These are phyloP conservation scores for Lachnellula subtilissima DNA, from an alignment of 2,329 filamentous ascomycete species.

Conservation along the genomic window DNA sequence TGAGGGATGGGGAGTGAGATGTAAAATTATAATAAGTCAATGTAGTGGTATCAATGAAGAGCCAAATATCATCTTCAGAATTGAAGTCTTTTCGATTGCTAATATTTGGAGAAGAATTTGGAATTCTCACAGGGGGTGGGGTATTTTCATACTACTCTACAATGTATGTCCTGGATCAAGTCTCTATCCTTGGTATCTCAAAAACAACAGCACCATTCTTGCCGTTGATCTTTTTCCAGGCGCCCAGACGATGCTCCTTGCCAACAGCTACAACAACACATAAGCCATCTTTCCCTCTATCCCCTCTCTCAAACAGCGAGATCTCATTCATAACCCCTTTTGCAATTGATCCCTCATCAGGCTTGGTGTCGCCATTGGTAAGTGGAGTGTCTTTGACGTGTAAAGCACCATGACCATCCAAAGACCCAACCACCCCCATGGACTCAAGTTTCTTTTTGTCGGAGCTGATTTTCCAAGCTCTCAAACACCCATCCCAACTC, in stretches of 20 bases:
- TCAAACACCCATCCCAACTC: conserved; percentile 87
- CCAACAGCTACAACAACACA: conserved; percentile 83
- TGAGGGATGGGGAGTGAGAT: conserved; percentile 1
- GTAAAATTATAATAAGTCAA: conserved; percentile 1
- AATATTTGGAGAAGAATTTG: neutral
- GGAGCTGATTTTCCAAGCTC: conserved; percentile 78
- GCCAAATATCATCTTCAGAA: neutral
- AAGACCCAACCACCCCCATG: conserved; percentile 56
- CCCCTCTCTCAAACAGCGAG: conserved; percentile 78
- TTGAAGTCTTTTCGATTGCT: neutral
- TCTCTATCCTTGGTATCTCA: conserved; percentile 57
- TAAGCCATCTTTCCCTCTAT: conserved; percentile 69
- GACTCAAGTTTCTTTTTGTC: conserved; percentile 76
- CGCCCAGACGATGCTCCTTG: conserved; percentile 78
- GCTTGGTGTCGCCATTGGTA: conserved; percentile 7
- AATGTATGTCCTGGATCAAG: conserved; percentile 16
- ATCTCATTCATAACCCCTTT: conserved; percentile 84
- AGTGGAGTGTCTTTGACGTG: neutral
- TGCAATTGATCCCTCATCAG: conserved; percentile 15
- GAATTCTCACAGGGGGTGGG: neutral
- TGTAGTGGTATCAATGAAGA: neutral
- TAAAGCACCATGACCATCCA: conserved; percentile 7
- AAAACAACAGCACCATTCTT: conserved; percentile 86
- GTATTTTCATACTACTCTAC: neutral
- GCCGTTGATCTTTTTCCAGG: conserved; percentile 63